phyloP scores from a whole-genome alignment of 2,329 filamentous ascomycete species.

The Penicillium sp. region DNA sequence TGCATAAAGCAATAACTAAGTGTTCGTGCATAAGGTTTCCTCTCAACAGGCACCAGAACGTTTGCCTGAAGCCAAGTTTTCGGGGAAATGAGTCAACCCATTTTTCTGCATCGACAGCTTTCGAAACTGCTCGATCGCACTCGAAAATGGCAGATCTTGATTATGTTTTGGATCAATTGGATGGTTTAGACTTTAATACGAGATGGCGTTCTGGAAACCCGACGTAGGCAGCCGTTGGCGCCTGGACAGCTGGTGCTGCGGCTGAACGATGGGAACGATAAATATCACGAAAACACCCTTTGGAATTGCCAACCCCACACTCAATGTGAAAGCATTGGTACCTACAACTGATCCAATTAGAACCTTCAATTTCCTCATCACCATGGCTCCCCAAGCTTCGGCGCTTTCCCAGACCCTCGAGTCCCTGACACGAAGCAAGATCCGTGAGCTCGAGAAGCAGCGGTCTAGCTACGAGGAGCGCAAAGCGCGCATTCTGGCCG shows the following conservation, averaged over 20 bases:
- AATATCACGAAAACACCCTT: conserved; percentile 49
- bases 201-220: background rate
- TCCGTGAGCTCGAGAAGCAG: conserved; percentile 33
- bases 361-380: background rate
- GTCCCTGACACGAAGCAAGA: conserved; percentile 31
- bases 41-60: background rate
- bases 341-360: background rate
- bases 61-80: background rate
- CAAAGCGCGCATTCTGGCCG: conserved; percentile 24
- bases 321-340: background rate
- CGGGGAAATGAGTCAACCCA: background rate
- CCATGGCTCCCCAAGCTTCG: conserved; percentile 14
- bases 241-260: background rate
- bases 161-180: background rate
- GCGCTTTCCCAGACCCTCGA: conserved; percentile 25
- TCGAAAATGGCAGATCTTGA: background rate
- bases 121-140: background rate
- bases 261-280: background rate
- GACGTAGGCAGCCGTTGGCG: background rate
- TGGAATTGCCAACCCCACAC: conserved; percentile 61
- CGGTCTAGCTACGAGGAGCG: conserved; percentile 22
- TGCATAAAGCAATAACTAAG: background rate
- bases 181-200: background rate
- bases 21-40: background rate
- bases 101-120: background rate